A percentile compares a stretch with the other conserved stretches of the same genome.
Conservation (phyloP, 1,284 basidiomycete genomes). For the Cutaneotrichosporon cavernicola region DNA sequence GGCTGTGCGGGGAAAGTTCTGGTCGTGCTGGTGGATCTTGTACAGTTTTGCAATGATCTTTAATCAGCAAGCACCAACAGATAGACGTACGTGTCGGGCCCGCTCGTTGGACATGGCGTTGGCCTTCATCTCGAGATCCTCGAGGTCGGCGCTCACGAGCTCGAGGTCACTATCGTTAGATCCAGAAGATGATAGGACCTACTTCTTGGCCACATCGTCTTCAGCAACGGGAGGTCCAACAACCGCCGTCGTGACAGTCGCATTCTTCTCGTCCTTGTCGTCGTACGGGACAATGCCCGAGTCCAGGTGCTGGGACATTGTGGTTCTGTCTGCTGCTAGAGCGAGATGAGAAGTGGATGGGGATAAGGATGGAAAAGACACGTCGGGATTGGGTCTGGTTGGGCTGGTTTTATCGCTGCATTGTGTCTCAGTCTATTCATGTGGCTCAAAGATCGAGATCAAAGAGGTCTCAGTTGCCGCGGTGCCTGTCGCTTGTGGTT, state of each 20-base stretch:
- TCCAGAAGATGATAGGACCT: not conserved
- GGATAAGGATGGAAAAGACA: not conserved
- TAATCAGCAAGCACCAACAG: not conserved
- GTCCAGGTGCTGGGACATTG: not conserved
- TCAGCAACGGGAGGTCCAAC: not conserved
- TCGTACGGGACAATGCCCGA: not conserved
- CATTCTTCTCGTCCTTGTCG: not conserved
- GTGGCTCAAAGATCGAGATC: no score
- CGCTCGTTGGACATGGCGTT: not conserved
- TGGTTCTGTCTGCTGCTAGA: no score
- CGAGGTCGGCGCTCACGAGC: slow-evolving; percentile 1
- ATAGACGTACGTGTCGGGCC: not conserved
- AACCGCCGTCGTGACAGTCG: not conserved
- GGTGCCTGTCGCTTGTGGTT: no score
- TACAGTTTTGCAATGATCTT: slow-evolving; percentile 28
- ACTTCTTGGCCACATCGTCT: not conserved
- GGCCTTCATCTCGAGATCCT: not conserved
- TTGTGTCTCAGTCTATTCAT: not conserved
- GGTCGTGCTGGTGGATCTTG: slow-evolving; percentile 37
- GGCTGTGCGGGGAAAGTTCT: slow-evolving; percentile 31
- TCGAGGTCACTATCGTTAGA: not conserved
- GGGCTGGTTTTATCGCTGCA: no score
- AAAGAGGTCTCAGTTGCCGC: no score
- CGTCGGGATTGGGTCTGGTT: not conserved
- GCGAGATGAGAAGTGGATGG: not conserved